Conservation (phyloP, 2,329 filamentous ascomycete genomes). For the Hirsutella thompsonii region DNA sequence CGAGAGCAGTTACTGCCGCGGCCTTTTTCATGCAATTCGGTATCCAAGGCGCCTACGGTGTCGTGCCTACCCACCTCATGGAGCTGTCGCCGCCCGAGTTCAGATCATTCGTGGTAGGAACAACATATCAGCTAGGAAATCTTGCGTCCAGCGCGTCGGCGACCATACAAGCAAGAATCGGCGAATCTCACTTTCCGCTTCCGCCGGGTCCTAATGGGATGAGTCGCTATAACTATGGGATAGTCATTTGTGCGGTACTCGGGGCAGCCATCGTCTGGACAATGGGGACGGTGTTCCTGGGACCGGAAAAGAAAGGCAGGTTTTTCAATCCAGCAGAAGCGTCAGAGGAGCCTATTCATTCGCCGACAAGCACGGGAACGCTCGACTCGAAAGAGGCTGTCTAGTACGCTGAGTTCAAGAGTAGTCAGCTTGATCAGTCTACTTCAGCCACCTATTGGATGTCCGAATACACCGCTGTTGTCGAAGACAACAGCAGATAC, state of each 20-base stretch:
- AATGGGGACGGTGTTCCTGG: slow-evolving; percentile 49
- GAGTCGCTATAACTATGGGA: slow-evolving; percentile 59
- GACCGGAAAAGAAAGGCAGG: slow-evolving; percentile 32
- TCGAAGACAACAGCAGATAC: no score
- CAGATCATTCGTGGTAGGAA: slow-evolving; percentile 62
- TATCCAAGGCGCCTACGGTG: slow-evolving; percentile 65
- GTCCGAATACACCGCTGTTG: no score
- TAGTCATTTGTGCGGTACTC: slow-evolving; percentile 87
- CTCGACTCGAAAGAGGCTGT: background rate
- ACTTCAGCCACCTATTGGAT: no score
- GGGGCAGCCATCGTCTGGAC: slow-evolving; percentile 59
- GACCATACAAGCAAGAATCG: slow-evolving; percentile 65
- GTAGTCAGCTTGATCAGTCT: no score
- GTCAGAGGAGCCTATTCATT: background rate
- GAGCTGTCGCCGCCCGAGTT: slow-evolving; percentile 62
- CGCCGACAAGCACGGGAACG: background rate
- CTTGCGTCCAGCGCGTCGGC: slow-evolving; percentile 57
- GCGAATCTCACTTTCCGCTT: slow-evolving; percentile 57
- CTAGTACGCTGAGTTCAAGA: background rate
- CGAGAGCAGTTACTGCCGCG: slow-evolving; percentile 55
- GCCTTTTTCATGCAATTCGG: slow-evolving; percentile 78
- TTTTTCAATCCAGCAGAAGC: background rate
- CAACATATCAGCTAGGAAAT: slow-evolving; percentile 67
- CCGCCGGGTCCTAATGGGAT: slow-evolving; percentile 35
- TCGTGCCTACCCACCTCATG: slow-evolving; percentile 68